A percentile compares a stretch with the other conserved stretches of the same genome.
These are phyloP conservation scores for Straminergon stramineum DNA, from an alignment of 225 moss, liverwort and hornwort species.

Conservation along the genomic window DNA sequence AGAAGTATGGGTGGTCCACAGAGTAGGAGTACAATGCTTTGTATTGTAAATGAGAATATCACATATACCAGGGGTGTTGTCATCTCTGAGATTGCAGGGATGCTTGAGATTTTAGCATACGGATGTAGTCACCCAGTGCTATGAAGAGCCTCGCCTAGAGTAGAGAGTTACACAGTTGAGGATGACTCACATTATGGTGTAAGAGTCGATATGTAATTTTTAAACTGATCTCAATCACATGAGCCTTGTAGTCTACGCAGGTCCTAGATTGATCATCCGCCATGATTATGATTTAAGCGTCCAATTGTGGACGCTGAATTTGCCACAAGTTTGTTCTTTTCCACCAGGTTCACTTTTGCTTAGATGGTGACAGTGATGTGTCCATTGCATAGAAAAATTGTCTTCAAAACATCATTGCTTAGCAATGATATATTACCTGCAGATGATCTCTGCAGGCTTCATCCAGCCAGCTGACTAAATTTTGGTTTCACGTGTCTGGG, in stretches of 20 bases:
- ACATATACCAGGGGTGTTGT: conserved; percentile 2
- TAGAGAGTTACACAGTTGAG: conserved; percentile 8
- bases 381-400: background rate
- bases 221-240: background rate
- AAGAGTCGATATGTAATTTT: conserved; percentile 4
- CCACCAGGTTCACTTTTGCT: background rate
- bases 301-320: background rate
- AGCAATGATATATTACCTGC: background rate
- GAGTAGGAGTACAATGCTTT: conserved; percentile 11
- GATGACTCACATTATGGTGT: background rate
- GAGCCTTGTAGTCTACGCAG: background rate
- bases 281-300: background rate
- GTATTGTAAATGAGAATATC: conserved; percentile 23
- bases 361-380: background rate
- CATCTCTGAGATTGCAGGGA: conserved; percentile 9
- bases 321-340: background rate
- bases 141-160: background rate
- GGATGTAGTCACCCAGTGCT: conserved; percentile 3
- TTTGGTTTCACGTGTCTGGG: background rate
- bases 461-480: background rate
- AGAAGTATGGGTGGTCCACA: background rate
- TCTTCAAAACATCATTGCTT: background rate
- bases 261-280: background rate
- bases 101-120: conserved; percentile 6
- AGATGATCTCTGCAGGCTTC: background rate